These are phyloP conservation scores for Vicia sativa DNA, from an alignment of 306 rosid genomes.

Conservation along the genomic window DNA sequence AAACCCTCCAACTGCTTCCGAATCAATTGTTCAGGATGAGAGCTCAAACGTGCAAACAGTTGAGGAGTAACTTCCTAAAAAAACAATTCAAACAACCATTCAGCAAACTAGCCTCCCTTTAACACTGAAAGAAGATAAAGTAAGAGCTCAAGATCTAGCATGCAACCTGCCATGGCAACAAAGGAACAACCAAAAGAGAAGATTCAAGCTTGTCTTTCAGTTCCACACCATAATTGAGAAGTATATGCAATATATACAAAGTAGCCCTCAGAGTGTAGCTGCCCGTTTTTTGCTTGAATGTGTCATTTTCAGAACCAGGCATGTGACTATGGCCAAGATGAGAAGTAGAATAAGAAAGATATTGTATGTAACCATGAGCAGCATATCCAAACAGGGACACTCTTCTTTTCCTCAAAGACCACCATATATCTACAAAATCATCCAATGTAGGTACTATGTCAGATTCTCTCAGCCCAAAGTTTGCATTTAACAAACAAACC, in stretches of 20 bases:
- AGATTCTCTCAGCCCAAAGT: constrained; percentile 57
- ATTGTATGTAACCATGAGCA: constrained; percentile 78
- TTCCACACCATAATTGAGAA: constrained; percentile 91
- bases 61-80: constrained; percentile 92
- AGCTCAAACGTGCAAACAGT: constrained; percentile 85
- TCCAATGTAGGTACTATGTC: constrained; percentile 50
- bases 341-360: constrained; percentile 75
- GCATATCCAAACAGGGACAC: constrained; percentile 92
- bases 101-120: constrained; percentile 25
- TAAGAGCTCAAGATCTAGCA: constrained; percentile 36
- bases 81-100: constrained; percentile 35
- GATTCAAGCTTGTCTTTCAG: constrained; percentile 76
- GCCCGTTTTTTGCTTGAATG: constrained; percentile 70
- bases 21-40: constrained; percentile 84
- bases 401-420: constrained; percentile 87
- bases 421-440: constrained; percentile 75
- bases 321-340: constrained; percentile 53
- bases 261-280: constrained; percentile 88
- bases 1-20: constrained; percentile 92
- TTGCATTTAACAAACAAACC: constrained; percentile 56
- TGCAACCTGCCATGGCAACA: constrained; percentile 96
- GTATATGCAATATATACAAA: constrained; percentile 80
- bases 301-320: constrained; percentile 57
- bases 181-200: constrained; percentile 68
- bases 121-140: constrained; percentile 30